These are phyloP conservation scores for Leersia perrieri DNA, from an alignment of 176 grass and related monocot species.

Conservation along the genomic window DNA sequence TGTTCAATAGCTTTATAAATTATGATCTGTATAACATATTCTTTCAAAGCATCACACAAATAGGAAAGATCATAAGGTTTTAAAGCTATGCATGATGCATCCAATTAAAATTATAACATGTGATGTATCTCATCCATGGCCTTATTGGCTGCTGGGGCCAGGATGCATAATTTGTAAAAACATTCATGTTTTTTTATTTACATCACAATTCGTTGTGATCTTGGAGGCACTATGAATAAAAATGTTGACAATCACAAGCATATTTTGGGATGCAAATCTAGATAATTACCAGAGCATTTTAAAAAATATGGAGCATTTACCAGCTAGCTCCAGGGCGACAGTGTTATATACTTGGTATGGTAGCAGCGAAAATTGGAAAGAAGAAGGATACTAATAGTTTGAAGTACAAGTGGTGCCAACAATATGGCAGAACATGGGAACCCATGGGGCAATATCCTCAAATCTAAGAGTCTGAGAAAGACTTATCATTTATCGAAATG, in stretches of 20 bases:
- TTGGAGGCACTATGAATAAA: not conserved
- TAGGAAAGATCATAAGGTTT: not conserved
- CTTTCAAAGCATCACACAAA: not conserved
- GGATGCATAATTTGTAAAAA: not conserved
- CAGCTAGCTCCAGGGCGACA: not conserved
- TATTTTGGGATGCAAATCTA: not conserved
- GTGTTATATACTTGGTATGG: not conserved
- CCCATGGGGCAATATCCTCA: not conserved
- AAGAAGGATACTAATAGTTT: not conserved
- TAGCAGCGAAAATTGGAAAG: not conserved
- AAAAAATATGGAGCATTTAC: not conserved
- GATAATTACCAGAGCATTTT: not conserved
- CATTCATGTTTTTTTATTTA: not conserved
- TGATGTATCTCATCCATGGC: not conserved
- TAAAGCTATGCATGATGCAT: constrained; percentile 6
- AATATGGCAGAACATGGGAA: not conserved
- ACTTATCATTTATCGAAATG: not conserved
- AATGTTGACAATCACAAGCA: not conserved
- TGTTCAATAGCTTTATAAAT: not conserved
- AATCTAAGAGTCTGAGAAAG: not conserved
- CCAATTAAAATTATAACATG: not conserved
- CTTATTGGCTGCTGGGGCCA: not conserved
- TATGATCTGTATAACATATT: not conserved
- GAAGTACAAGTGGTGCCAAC: not conserved
- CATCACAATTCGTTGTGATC: not conserved